Evolutionary conservation across 192 early-diverging fungal species (phyloP), one percentile per base, ranked within the genome.

Genomic region (Chytriomyces confervae): DNA sequence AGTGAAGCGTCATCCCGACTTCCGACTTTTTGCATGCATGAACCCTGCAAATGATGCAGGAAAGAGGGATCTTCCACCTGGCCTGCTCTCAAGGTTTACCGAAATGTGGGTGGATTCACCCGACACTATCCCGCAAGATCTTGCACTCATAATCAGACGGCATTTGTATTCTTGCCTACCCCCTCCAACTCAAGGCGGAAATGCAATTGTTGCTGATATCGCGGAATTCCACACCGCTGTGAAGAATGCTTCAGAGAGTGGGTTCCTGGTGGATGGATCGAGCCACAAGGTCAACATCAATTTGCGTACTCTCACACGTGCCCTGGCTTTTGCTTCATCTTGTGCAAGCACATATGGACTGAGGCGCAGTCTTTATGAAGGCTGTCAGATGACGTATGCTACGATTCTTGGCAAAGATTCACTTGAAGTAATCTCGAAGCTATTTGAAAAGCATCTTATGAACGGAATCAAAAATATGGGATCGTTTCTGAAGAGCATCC

Each of bases 41-140:
- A 99, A 99, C 81, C 98, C 98, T 46, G 92, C 98, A 20, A 98
- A 93, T 44, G 98, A 99, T 85, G 95, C 97, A 0, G 97, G 97
- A 64, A 99, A 99, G 81, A 91, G 94, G 62, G 95, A 99, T 77
- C 85, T 99, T 45, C 94, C 98, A 6, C 92, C 93, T 13, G 95
- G 93, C 11, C 89, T 99, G 27, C 90, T 96, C 47, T 93, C 90
- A 57, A 89, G 97, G 29, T 98, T 98, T 80, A 95, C 94, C 11
- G 98, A 99, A 79, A 93, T 97, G 65, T 99, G 94, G 85, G 95
- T 98, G 27, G 92, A 96, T 69, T 85, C 95, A 11, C 95, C 96
- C 5, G 98, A 99, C 87, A 83, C 89, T 9, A 81, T 89, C 66
- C 76, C 86, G 7, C 89, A 93, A 72, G 97, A 99, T 74, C 86